Conservation (phyloP, 164 flowering plant genomes). For the Protea cynaroides region DNA sequence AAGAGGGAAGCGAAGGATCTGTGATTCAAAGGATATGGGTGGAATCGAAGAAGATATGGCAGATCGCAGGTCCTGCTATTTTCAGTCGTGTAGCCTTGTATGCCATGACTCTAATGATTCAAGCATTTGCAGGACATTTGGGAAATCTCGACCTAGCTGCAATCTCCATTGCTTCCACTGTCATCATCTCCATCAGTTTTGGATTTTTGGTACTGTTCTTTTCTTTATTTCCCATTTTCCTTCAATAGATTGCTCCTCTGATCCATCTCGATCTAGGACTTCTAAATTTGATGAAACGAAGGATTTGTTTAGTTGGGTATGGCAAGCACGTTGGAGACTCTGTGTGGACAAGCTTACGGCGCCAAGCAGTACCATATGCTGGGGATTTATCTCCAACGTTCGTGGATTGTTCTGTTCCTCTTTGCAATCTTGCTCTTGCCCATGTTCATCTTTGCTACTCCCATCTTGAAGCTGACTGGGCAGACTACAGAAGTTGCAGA, state of each 20-base stretch:
- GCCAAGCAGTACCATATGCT: slow-evolving; percentile 60
- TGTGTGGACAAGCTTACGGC: slow-evolving; percentile 87
- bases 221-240: neutral
- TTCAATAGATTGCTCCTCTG: neutral
- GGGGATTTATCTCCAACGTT: slow-evolving; percentile 79
- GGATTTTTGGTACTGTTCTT: slow-evolving; percentile 51
- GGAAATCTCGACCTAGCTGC: slow-evolving; percentile 59
- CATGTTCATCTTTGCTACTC: slow-evolving; percentile 54
- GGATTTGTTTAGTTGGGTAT: slow-evolving; percentile 42
- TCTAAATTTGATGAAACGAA: neutral
- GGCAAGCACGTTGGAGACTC: slow-evolving; percentile 85
- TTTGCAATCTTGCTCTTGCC: slow-evolving; percentile 47
- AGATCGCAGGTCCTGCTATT: slow-evolving; percentile 53
- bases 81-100: slow-evolving; percentile 45
- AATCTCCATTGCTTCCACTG: slow-evolving; percentile 45
- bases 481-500: slow-evolving; percentile 60
- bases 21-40: slow-evolving; percentile 24
- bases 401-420: slow-evolving; percentile 66
- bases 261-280: neutral
- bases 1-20: slow-evolving; percentile 7
- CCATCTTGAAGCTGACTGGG: slow-evolving; percentile 50
- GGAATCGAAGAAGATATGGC: slow-evolving; percentile 59
- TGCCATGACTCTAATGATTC: slow-evolving; percentile 46
- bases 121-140: slow-evolving; percentile 62
- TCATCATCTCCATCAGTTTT: slow-evolving; percentile 46